Base-by-base conservation (phyloP, 1,284 basidiomycete species). In the Sporisorium iseilematis-ciliati region DNA sequence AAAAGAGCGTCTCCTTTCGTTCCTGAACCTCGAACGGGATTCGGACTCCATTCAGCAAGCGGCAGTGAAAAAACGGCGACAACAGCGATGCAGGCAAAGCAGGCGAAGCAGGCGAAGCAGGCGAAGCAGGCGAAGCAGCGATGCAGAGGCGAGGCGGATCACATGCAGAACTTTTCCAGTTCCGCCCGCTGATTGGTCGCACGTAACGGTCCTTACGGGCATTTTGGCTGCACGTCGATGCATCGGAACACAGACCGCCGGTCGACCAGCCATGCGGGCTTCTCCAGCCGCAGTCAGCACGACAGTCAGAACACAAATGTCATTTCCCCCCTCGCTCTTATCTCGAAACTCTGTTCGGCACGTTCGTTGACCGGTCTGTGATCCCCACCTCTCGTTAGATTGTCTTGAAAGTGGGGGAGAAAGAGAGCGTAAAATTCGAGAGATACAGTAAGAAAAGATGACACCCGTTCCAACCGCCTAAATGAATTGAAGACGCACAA, bases 191-290 rank as follows among this genome's bases (percentile, higher is more conserved):
- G 49, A 51, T 38, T 38, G 50, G 14, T 56, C 43, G 45, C 55
- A 57, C 41, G 31, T 48, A 48, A 57, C 55, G 55, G 55, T 18
- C 45, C 21, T 46, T 33, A 26, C 55, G 42, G 43, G 0, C 20
- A 21, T 14, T 12, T 10, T 14, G 20, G 21, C 21, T 33, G 23
- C 10, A 35, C 43, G 54, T 20, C n/a, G n/a, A n/a, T 58, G 57
- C 57, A 35, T 59, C 57, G 57, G 48, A 59, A 51, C 11, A 51
- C 48, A 33, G 29, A 31, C 48, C 48, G 57, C 57, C 49, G 57
- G 57, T 33, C 20, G 21, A 46, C 38, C 42, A 29, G 8, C 29
- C 29, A 29, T 29, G 35, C 35, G 35, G 35, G 35, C 42, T 2
- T 20, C 16, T 7, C 8, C 16, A 43, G 40, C 18, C 41, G 41